Evolutionary conservation across 371 early-diverging fungal genomes (phyloP), one percentile per base, ranked within the genome.

Genomic region (Sporodiniella umbellata): DNA sequence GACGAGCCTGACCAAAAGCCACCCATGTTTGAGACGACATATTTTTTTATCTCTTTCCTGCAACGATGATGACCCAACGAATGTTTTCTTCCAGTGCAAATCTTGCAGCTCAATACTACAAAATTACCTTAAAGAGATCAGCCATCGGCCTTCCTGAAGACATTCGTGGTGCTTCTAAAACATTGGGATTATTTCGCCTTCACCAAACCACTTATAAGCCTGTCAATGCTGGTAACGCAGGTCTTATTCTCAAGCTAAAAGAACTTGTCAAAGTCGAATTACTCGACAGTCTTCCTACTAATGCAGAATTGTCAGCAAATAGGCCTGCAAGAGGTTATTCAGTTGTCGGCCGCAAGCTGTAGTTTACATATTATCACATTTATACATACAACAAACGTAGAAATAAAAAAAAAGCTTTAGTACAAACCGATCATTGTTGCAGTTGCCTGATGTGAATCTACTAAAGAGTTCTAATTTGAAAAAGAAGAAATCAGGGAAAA

Each of bases 211-310:
- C 79, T 37, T 86, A 80, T 54, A 80, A 79, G 43, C 79, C 83
- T 38, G 78, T 79, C 48, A 77, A 73, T 40, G 62, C 86, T 33
- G 68, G 69, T 21, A 72, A 82, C 23, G 91, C 88, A 23, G 92
- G 92, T 54, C 75, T 79, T 58, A 85, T 92, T 55, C 68, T 92
- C 40, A 89, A 86, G 68, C 60, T 92, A 28, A 92, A 92, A 62
- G 92, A 92, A 62, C 60, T 90, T 24, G 83, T 92, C 38, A 72
- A 85, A 53, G 78, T 90, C 5, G 80, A 87, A 56, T 73, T 85
- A 35, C 85, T 88, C 24, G 82, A 72, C 11, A 53, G 60, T 18
- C 75, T 83, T 42, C 84, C 84, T 22, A 64, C 74, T 12, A 65
- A 53, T 23, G 48, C 58, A 39, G 67, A 65, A 44, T 19, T 66